Conservation (phyloP, 148 eudicot genomes). For the Chenopodium berlandieri region DNA sequence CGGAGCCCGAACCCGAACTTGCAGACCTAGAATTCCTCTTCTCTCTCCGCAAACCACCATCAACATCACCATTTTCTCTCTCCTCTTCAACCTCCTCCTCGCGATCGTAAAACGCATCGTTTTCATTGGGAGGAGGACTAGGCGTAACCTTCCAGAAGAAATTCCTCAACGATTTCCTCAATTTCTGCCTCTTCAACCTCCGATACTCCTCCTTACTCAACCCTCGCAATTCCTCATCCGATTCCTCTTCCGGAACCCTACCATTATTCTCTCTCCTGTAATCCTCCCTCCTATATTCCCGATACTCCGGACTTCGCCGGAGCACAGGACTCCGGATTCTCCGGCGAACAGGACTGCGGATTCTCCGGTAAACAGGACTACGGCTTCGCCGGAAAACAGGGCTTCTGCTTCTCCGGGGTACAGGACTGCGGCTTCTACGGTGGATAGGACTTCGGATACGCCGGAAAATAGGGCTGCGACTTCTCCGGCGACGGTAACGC, state of each 20-base stretch:
- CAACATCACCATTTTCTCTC: background rate
- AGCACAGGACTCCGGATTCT: constrained; percentile 32
- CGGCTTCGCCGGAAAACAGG: background rate
- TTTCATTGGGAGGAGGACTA: constrained; percentile 67
- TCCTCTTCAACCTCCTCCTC: constrained; percentile 26
- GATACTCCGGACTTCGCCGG: constrained; percentile 23
- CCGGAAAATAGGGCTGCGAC: constrained; percentile 46
- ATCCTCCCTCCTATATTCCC: constrained; percentile 29
- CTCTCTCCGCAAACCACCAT: background rate
- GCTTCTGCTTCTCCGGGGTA: constrained; percentile 25
- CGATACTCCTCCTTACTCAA: constrained; percentile 64
- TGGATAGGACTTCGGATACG: background rate
- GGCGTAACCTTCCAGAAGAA: constrained; percentile 74
- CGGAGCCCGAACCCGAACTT: constrained; percentile 31
- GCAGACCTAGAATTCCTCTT: background rate
- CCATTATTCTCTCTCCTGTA: constrained; percentile 29
- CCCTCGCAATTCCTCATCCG: constrained; percentile 79
- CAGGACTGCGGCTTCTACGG: constrained; percentile 21
- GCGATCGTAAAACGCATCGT: constrained; percentile 40
- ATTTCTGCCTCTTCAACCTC: constrained; percentile 73
- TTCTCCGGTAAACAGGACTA: constrained; percentile 26
- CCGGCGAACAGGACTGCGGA: constrained; percentile 27
- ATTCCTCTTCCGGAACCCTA: constrained; percentile 48
- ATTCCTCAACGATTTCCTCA: constrained; percentile 46
- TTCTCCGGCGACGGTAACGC: constrained; percentile 37